Base-by-base conservation (phyloP, 768 basidiomycete genomes). In the Boletus sp. region DNA sequence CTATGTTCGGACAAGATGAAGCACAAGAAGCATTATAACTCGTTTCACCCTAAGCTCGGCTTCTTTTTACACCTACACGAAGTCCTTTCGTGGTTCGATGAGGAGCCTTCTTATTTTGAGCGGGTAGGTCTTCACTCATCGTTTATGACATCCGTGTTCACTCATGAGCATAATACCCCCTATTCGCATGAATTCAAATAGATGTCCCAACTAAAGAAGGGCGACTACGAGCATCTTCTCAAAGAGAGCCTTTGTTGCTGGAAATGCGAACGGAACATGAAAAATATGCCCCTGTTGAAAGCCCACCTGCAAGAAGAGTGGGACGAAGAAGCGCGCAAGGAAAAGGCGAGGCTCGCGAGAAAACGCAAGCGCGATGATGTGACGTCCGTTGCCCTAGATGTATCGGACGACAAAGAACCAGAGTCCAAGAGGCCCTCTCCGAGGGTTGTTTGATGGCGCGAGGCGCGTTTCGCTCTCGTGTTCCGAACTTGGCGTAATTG, bases 11-110 rank as follows among this genome's bases (percentile, higher is more conserved):
- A 82, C 9, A 74, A 72, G 48, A 71, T 95, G 75, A 96, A 94
- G 73, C 80, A 76, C 51, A 97, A 96, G 76, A 90, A 87, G 64
- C 94, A 97, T 60, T 90, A 92, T 72, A 94, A 95, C 64, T 88
- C 90, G 6, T 97, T 95, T 72, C 86, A 89, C 63, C 93, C 93
- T 0, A 81, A 82, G 45, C 75, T 81, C 19, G 92, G 90, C 1
- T 96, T 92, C 72, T 95, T 96, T 72, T 64, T 95, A 3, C 80
- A 84, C 56, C 71, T 94, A 17, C 77, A 83, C 47, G 83, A 91
- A 10, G 87, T 96, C n/a, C 72, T 90, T 41, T 77, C 80, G 2
- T 93, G 92, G 92, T 86, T 90, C 55, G 88, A 88, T 29, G 81
- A 81, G 14, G 81, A 79, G 17, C 74, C 79, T 1, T 78, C 80